Evolutionary conservation across 352 stramenopile genomes (phyloP), one percentile per base, ranked within the genome.

Genomic region (Pythium brassicae): DNA sequence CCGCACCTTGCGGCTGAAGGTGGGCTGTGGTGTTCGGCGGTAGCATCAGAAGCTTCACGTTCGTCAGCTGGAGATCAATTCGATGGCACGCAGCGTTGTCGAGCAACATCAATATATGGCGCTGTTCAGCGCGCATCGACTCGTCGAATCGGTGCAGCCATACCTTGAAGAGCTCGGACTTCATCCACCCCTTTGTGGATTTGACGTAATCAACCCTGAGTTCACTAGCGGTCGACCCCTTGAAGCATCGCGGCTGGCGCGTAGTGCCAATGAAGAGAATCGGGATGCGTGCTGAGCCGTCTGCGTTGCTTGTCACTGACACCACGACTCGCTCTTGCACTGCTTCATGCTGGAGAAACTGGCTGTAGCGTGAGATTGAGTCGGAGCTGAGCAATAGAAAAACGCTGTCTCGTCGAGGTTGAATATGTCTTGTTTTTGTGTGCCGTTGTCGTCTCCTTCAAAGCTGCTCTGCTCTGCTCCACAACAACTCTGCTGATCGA

Each of bases 321-420:
- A 50, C 14, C 4, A 12, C 29, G 12, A 50, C 2, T 10, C 45
- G 23, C 45, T 50, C 45, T 50, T 50, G 12, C 14, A 15, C 22
- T 50, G 9, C 0, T 50, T 50, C 2, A 23, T 17, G 9, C 45
- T 11, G 8, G 45, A 19, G 11, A 37, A 34, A 3, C 25, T 12
- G 15, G 25, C 7, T 8, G 9, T 22, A 5, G 25, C 19, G 11
- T 20, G 29, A 1, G 25, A 22, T 8, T 22, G 8, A 3, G 45
- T 22, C 3, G 22, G 26, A 12, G 9, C 22, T 19, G 45, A 23
- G 23, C 45, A 37, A 23, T 35, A 50, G 26, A 50, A 37, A n/a
- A 50, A 50, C 14, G 45, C 45, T 10, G 26, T 35, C 25, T 35
- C 25, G 26, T 50, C 25, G 14, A 50, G 29, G 45, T 50, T 50